phyloP scores from a whole-genome alignment of 106 monocot species.

The Dendrobium chrysotoxum region DNA sequence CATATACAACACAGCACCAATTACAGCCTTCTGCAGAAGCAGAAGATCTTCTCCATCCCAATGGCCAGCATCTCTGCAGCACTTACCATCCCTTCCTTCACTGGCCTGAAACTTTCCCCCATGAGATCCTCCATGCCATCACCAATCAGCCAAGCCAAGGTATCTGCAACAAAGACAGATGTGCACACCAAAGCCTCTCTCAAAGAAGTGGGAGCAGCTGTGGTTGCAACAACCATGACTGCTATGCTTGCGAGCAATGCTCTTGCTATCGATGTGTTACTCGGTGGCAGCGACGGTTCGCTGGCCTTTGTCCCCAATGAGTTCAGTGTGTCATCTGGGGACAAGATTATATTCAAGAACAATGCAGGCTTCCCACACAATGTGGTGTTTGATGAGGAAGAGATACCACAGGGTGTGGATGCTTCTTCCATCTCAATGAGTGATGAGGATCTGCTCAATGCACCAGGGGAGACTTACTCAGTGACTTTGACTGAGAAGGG shows the following conservation, averaged over 20 bases:
- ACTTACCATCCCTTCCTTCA: slow-evolving; percentile 58
- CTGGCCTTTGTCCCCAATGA: slow-evolving; percentile 67
- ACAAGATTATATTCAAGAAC: slow-evolving; percentile 82
- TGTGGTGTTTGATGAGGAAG: slow-evolving; percentile 85
- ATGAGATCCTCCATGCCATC: background rate
- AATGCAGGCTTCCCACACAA: slow-evolving; percentile 97
- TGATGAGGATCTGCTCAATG: slow-evolving; percentile 78
- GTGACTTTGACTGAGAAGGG: slow-evolving; percentile 70
- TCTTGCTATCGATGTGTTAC: slow-evolving; percentile 42
- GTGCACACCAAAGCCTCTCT: slow-evolving; percentile 41
- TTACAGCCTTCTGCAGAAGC: background rate
- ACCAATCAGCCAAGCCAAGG: background rate
- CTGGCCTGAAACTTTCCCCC: slow-evolving; percentile 36
- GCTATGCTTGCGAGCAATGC: slow-evolving; percentile 53
- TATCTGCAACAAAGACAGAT: background rate
- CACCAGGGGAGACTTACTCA: slow-evolving; percentile 47
- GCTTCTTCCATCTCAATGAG: slow-evolving; percentile 62
- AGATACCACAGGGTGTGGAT: slow-evolving; percentile 68
- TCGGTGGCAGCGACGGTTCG: slow-evolving; percentile 47
- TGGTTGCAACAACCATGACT: slow-evolving; percentile 40
- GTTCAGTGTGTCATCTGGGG: slow-evolving; percentile 48
- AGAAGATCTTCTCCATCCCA: background rate
- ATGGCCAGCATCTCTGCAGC: slow-evolving; percentile 29
- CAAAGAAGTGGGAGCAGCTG: slow-evolving; percentile 37
- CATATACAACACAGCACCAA: background rate